These are phyloP conservation scores for Sporothrix luriei DNA, from an alignment of 2,329 filamentous ascomycete species.

Conservation along the genomic window DNA sequence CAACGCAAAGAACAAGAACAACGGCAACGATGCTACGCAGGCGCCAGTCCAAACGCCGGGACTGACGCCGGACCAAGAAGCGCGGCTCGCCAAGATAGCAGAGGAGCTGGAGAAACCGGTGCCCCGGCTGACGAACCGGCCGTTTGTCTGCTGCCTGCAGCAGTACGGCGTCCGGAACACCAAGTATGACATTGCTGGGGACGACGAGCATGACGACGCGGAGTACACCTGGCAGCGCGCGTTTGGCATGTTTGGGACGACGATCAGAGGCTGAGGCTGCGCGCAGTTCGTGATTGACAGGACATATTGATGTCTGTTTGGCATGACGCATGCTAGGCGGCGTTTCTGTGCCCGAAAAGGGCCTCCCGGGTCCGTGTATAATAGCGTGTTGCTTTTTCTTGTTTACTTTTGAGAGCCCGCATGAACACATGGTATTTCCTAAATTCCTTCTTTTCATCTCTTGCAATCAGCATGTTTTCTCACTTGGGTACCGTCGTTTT, in stretches of 20 bases:
- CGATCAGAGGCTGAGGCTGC: slow-evolving; percentile 46
- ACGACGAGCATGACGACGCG: not conserved
- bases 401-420: not conserved
- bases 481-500: not conserved
- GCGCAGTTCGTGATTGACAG: too few relatives aligned
- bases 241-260: slow-evolving; percentile 67
- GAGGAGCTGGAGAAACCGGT: slow-evolving; percentile 17
- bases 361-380: not conserved
- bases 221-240: slow-evolving; percentile 57
- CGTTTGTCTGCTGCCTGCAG: slow-evolving; percentile 70
- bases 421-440: not conserved
- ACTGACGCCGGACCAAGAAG: too few relatives aligned
- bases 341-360: not conserved
- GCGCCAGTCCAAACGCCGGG: not conserved
- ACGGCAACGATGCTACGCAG: not conserved
- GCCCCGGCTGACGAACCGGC: slow-evolving; percentile 50
- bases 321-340: not conserved
- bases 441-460: too few relatives aligned
- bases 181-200: slow-evolving; percentile 46
- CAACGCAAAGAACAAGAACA: not conserved
- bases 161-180: slow-evolving; percentile 65
- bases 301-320: too few relatives aligned
- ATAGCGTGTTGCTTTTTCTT: not conserved
- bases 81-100: not conserved
- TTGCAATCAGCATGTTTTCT: not conserved